Base-by-base conservation (phyloP, 768 basidiomycete genomes). In the Chiua virens region DNA sequence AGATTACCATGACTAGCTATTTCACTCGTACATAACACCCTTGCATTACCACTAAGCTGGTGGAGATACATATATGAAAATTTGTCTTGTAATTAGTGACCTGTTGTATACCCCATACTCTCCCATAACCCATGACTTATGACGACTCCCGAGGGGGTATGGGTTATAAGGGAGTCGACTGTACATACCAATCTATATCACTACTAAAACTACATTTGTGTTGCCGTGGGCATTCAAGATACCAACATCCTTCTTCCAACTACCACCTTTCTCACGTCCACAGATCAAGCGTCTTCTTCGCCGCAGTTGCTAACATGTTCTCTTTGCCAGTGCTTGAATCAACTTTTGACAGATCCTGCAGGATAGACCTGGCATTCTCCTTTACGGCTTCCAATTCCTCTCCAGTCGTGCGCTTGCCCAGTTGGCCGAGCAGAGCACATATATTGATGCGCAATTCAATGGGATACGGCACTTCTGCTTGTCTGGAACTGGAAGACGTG, bases 371-470 rank as follows among this genome's bases (percentile, higher is more conserved):
- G 22, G 79, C 71, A 39, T 69, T 68, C 6, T 77, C 79, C 66
- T 83, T 82, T 46, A 90, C 61, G 30, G 65, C 70, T 22, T 70
- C 67, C 49, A 83, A 65, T 27, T 78, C 75, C 5, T 77, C 75
- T 8, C 76, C 77, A 9, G 78, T 65, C 4, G 74, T 70, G 59
- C 83, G 75, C 57, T 78, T 78, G 30, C 78, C 78, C 18, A 89
- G 63, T 56, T 89, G 85, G 36, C 80, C 74, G 23, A 93, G 69
- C 52, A 93, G 76, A 8, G 85, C 79, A 63, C 89, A 91, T 17
- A 83, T 79, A 59, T 93, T 93, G 23, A 81, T 74, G 42, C 89
- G 81, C 50, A 93, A 80, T 71, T 92, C 91, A 18, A 81, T 71
- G n/a, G 86, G 86, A 60, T 83, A 85, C 53, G 80, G 72, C 0